Base-by-base conservation (phyloP, 768 basidiomycete genomes). In the Tricholoma flavovirens region DNA sequence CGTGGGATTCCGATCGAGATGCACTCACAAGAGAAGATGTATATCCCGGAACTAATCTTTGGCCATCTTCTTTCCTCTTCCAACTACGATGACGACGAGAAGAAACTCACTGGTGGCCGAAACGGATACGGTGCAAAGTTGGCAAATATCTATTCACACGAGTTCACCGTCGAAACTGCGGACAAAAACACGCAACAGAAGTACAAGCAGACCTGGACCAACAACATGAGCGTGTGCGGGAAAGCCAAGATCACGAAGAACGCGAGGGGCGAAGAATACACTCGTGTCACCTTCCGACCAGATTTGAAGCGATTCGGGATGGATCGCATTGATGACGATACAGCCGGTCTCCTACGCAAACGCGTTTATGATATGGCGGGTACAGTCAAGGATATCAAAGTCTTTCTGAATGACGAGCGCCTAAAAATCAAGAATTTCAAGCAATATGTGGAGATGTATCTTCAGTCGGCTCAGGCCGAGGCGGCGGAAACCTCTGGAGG, bases 71-170 rank as follows among this genome's bases (percentile, higher is more conserved):
- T 98, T 21, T 90, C 96, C 1, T 91, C 88, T 10, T 96, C 93
- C 45, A 98, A 98, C 76, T 98, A 96, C 66, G 96, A 99, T 70
- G 97, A 99, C 64, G 89, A 94, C 70, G 95, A 99, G 76, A 97
- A 94, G 81, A 98, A 97, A 73, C 81, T 98, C 49, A 98, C 94
- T 0, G 97, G 97, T 72, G 97, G 97, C 70, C 86, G 97, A 66
- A 99, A 99, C 65, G 97, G 97, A 66, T 98, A 93, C 66, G 97
- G 97, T 64, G 97, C 97, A 52, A 99, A 99, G 69, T 81, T 99
- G 40, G 89, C 97, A 53, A 98, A 99, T 73, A 97, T 98, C 61
- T 99, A 98, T 75, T 99, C 97, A 2, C 87, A 82, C 59, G 90
- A 96, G 69, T 99, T 99, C 73, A 93, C 86, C 9, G 80, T 99